A percentile compares a stretch with the other conserved stretches of the same genome.
These are phyloP conservation scores for Rhodotorula glutinis DNA, from an alignment of 1,284 basidiomycete genomes.

Conservation along the genomic window DNA sequence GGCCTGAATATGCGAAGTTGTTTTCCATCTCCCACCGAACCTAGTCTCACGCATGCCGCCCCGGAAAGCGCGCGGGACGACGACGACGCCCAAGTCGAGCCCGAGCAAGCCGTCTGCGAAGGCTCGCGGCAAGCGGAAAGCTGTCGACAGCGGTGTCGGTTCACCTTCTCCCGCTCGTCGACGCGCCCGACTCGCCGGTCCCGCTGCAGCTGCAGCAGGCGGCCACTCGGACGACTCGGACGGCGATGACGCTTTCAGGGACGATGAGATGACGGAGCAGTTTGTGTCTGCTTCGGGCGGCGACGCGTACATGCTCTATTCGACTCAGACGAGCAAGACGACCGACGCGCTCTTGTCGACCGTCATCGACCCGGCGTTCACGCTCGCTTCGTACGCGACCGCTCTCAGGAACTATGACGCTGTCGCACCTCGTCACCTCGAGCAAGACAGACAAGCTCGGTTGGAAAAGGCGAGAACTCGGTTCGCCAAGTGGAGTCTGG, in stretches of 20 bases:
- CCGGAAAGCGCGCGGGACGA: slow-evolving; percentile 4
- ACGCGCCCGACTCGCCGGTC: not conserved
- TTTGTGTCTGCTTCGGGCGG: slow-evolving; percentile 55
- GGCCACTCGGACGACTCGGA: slow-evolving; percentile 17
- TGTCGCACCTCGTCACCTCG: slow-evolving; percentile 54
- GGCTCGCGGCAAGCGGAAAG: slow-evolving; percentile 25
- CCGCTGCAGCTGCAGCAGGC: not conserved
- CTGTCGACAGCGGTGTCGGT: not conserved
- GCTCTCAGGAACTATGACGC: slow-evolving; percentile 57
- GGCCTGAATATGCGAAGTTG: too few relatives aligned
- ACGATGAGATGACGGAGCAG: slow-evolving; percentile 22
- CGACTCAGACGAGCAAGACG: slow-evolving; percentile 63
- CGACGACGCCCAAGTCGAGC: slow-evolving; percentile 6
- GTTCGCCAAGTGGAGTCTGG: slow-evolving; percentile 64
- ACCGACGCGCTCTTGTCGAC: slow-evolving; percentile 54
- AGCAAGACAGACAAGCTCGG: slow-evolving; percentile 34
- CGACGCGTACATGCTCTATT: slow-evolving; percentile 75
- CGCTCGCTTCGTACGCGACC: slow-evolving; percentile 66
- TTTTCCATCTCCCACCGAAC: too few relatives aligned
- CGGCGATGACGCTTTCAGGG: slow-evolving; percentile 25
- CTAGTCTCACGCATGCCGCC: too few relatives aligned
- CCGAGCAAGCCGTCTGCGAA: slow-evolving; percentile 12
- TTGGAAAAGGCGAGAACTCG: slow-evolving; percentile 50
- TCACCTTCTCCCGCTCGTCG: not conserved
- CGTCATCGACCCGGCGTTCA: slow-evolving; percentile 27